Evolutionary conservation across 768 basidiomycete genomes (phyloP).

Genomic region (Panaeolus cyanescens): DNA sequence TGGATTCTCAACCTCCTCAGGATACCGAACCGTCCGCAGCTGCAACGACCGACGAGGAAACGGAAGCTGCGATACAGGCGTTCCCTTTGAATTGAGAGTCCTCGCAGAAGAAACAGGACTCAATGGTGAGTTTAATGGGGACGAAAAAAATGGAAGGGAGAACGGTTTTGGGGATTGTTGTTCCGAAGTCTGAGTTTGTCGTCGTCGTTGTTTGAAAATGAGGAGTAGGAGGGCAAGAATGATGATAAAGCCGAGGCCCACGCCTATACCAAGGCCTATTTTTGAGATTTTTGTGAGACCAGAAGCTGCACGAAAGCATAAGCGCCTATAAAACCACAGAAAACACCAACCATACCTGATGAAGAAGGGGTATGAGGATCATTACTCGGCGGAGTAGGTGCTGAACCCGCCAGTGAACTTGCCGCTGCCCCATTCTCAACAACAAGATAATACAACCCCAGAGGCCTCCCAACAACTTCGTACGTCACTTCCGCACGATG

Average conservation of each 20-base stretch:
- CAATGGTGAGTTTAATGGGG: no score
- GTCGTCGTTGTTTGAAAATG: neutral
- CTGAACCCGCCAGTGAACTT: neutral
- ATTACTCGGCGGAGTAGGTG: neutral
- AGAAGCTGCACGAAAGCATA: neutral
- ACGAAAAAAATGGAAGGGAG: no score
- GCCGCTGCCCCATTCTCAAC: neutral
- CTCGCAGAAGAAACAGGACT: no score
- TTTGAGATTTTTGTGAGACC: neutral
- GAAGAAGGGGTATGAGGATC: neutral
- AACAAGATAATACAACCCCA: neutral
- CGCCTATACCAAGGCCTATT: neutral
- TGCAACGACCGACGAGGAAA: no score
- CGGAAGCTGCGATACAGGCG: no score
- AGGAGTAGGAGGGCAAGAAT: neutral
- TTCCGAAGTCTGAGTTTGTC: neutral
- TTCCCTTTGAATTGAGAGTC: no score
- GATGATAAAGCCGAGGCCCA: neutral
- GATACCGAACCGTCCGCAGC: no score
- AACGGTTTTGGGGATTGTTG: no score
- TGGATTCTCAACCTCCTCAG: no score
- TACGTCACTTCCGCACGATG: neutral
- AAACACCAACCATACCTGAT: neutral
- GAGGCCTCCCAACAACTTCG: neutral
- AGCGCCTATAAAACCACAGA: neutral